A percentile compares a stretch with the other conserved stretches of the same genome.
phyloP scores from a whole-genome alignment of 2,329 filamentous ascomycete species.

The Ophiocordyceps camponoti-saundersi region DNA sequence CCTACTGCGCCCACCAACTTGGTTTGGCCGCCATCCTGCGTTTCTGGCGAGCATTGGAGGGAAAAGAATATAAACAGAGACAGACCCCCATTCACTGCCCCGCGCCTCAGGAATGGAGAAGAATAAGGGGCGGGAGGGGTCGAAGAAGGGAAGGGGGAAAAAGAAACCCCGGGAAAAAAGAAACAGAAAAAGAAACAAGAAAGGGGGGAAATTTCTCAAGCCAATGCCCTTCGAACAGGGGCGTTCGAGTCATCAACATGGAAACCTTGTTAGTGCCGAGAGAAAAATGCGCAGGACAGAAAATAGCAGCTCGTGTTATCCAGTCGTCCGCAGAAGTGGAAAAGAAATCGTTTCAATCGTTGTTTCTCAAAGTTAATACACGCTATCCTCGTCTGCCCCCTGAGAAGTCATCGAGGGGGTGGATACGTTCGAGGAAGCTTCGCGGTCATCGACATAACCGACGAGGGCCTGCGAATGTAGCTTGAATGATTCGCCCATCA shows the following conservation, averaged over 20 bases:
- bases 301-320: background rate
- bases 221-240: background rate
- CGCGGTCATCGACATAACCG: slow-evolving; percentile 78
- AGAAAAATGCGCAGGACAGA: background rate
- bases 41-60: background rate
- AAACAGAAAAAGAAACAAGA: background rate
- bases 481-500: slow-evolving; percentile 97
- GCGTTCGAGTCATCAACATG: background rate
- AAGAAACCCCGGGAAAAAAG: background rate
- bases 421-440: slow-evolving; percentile 51
- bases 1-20: background rate
- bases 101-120: background rate
- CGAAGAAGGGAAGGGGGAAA: background rate
- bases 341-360: slow-evolving; percentile 30
- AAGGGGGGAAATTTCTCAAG: background rate
- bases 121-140: background rate
- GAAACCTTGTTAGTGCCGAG: background rate
- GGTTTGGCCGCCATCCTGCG: background rate
- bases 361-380: slow-evolving; percentile 36
- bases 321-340: slow-evolving; percentile 3
- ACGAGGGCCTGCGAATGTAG: slow-evolving; percentile 87
- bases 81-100: background rate
- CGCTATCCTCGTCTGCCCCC: slow-evolving; percentile 53
- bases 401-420: slow-evolving; percentile 58
- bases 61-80: background rate